These are phyloP conservation scores for Xenosphaeropsis pyriputrescens DNA, from an alignment of 2,329 filamentous ascomycete genomes.

Conservation along the genomic window DNA sequence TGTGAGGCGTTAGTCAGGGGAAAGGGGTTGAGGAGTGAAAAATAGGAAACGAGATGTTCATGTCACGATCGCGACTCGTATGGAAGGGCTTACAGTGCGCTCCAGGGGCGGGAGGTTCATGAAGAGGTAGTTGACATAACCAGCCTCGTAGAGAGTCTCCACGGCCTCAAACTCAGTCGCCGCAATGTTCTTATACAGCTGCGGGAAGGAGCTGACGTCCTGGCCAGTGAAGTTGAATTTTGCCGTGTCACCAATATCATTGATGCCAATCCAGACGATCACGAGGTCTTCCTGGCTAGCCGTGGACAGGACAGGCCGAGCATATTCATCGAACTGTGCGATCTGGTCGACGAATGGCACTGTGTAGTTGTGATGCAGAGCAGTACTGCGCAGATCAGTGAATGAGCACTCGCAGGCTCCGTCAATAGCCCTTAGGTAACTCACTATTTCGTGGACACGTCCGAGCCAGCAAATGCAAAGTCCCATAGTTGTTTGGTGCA, in stretches of 20 bases:
- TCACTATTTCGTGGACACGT: slow-evolving; percentile 27
- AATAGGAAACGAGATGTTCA: neutral
- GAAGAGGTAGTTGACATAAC: slow-evolving; percentile 30
- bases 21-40: too few relatives aligned
- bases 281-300: slow-evolving; percentile 26
- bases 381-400: slow-evolving; percentile 17
- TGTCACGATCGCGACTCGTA: too few relatives aligned
- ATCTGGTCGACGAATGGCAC: slow-evolving; percentile 33
- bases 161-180: slow-evolving; percentile 24
- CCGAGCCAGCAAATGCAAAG: slow-evolving; percentile 38
- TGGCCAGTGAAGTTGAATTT: slow-evolving; percentile 24
- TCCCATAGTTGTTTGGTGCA: slow-evolving; percentile 36
- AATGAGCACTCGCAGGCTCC: too few relatives aligned
- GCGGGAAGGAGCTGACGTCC: slow-evolving; percentile 23
- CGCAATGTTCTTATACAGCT: slow-evolving; percentile 27
- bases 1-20: neutral
- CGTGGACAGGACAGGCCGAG: slow-evolving; percentile 7
- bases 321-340: slow-evolving; percentile 29
- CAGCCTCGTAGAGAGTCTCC: slow-evolving; percentile 23
- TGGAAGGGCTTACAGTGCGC: slow-evolving; percentile 16
- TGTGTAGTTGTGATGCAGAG: slow-evolving; percentile 34
- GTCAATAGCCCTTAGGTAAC: neutral
- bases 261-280: slow-evolving; percentile 39
- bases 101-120: slow-evolving; percentile 35
- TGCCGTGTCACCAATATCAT: slow-evolving; percentile 36